Base-by-base conservation (phyloP, 1,284 basidiomycete species). In the Ceratobasidium sp. region DNA sequence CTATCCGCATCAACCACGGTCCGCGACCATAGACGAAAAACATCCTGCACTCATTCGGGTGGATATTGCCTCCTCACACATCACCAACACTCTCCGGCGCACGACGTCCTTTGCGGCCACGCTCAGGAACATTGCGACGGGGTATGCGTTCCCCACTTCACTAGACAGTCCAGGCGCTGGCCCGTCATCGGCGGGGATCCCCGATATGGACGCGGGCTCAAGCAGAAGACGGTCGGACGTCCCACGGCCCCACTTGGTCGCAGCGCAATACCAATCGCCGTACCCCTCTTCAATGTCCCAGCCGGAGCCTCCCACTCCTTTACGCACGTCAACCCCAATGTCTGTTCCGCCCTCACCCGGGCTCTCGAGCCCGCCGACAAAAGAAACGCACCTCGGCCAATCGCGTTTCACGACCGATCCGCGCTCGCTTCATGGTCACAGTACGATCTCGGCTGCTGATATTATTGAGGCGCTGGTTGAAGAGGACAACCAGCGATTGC, bases 391-490 rank as follows among this genome's bases (percentile, higher is more conserved):
- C 24, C 59, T 37, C 46, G 49, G 29, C 22, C 61, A 54, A 51
- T 54, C 31, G 16, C 63, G 63, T 29, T 76, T 66, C 31, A 73
- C 53, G 41, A 74, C 53, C 66, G 66, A 73, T 29, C 69, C 69
- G 2, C 74, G 43, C 19, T 51, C 53, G 79, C 79, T 6, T 74
- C 77, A 24, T 78, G 76, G 41, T 78, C 82, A 6, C 81, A 84
- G 0, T 82, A 83, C 49, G 86, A 92, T 89, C 79, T 79, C 85
- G 27, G 89, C 93, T 0, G 90, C 87, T 13, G 87, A 92, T 77
- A 92, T 95, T 2, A 91, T 96, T 83, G 92, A 94, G 77, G 92
- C 93, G 0, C 84, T 96, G 24, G 92, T 94, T 80, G 93, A 94
- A 79, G 94, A 96, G 80, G 94, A 97, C 79, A 92, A 95, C 91